phyloP scores from a whole-genome alignment of 805 yeast species.

The Hanseniaspora guilliermondii region DNA sequence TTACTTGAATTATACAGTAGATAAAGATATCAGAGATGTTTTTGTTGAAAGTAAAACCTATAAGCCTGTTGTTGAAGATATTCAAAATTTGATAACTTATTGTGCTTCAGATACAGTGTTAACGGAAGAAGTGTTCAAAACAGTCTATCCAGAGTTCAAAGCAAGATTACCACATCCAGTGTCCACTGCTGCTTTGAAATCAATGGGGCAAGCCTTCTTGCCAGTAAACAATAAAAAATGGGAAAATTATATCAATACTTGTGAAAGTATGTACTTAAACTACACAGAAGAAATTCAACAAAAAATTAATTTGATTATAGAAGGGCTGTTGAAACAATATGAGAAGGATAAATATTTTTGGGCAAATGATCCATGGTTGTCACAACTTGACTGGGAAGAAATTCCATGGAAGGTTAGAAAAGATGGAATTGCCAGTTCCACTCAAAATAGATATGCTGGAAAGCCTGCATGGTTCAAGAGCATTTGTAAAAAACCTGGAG shows the following conservation, averaged over 20 bases:
- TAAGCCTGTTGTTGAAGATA: slow-evolving; percentile 40
- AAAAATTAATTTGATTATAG: slow-evolving; percentile 48
- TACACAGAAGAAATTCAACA: slow-evolving; percentile 44
- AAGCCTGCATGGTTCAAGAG: slow-evolving; percentile 88
- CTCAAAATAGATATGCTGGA: slow-evolving; percentile 69
- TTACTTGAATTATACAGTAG: slow-evolving; percentile 57
- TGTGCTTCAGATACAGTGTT: slow-evolving; percentile 77
- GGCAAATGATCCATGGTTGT: slow-evolving; percentile 71
- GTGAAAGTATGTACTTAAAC: slow-evolving; percentile 56
- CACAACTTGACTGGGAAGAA: slow-evolving; percentile 79
- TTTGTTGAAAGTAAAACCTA: slow-evolving; percentile 46
- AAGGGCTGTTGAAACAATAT: slow-evolving; percentile 37
- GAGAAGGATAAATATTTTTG: slow-evolving; percentile 27
- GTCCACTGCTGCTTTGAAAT: slow-evolving; percentile 73
- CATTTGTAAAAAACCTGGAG: slow-evolving; percentile 28
- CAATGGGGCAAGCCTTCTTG: slow-evolving; percentile 57
- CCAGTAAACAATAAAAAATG: slow-evolving; percentile 62
- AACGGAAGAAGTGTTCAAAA: slow-evolving; percentile 57
- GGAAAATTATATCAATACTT: slow-evolving; percentile 53
- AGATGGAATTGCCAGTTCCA: slow-evolving; percentile 51
- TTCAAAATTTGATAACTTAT: slow-evolving; percentile 54
- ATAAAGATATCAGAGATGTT: slow-evolving; percentile 54
- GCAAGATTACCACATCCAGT: slow-evolving; percentile 82
- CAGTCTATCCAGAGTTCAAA: slow-evolving; percentile 57
- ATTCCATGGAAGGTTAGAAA: slow-evolving; percentile 50